phyloP scores from a whole-genome alignment of 2,329 filamentous ascomycete genomes.

The Pseudogymnoascus sp. region DNA sequence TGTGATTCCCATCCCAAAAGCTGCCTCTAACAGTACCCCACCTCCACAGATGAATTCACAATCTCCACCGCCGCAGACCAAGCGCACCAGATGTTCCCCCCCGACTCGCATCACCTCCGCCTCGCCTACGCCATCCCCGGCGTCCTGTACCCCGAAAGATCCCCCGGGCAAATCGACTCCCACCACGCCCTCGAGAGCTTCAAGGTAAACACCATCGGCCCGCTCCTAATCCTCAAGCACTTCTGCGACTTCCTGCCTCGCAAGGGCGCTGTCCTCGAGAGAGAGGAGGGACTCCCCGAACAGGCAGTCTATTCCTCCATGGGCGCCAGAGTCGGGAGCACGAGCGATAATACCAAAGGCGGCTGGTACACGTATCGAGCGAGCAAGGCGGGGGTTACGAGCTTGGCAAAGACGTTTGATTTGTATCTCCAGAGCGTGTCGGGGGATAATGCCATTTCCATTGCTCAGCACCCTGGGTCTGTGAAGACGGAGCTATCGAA shows the following conservation, averaged over 20 bases:
- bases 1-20: neutral
- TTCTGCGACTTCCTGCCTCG: conserved; percentile 61
- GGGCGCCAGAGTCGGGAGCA: conserved; percentile 70
- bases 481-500: conserved; percentile 66
- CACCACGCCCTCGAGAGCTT: conserved; percentile 58
- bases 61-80: conserved; percentile 47
- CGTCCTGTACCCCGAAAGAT: conserved; percentile 65
- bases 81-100: conserved; percentile 46
- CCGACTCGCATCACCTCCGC: conserved; percentile 49
- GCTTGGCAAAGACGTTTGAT: conserved; percentile 64
- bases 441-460: conserved; percentile 54
- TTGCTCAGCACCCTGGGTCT: conserved; percentile 72
- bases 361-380: conserved; percentile 80
- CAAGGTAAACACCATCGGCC: conserved; percentile 64
- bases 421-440: conserved; percentile 50
- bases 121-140: conserved; percentile 64
- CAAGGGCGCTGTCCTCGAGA: conserved; percentile 36
- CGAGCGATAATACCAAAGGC: conserved; percentile 61
- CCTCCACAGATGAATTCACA: conserved; percentile 46
- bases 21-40: neutral
- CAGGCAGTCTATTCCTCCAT: conserved; percentile 64
- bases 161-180: conserved; percentile 55
- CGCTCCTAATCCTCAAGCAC: conserved; percentile 69
- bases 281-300: conserved; percentile 33
- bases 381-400: conserved; percentile 67